A percentile compares a stretch with the other conserved stretches of the same genome.
phyloP scores from a whole-genome alignment of 495 filamentous ascomycete species.

The Penicillium atrosanguineum region DNA sequence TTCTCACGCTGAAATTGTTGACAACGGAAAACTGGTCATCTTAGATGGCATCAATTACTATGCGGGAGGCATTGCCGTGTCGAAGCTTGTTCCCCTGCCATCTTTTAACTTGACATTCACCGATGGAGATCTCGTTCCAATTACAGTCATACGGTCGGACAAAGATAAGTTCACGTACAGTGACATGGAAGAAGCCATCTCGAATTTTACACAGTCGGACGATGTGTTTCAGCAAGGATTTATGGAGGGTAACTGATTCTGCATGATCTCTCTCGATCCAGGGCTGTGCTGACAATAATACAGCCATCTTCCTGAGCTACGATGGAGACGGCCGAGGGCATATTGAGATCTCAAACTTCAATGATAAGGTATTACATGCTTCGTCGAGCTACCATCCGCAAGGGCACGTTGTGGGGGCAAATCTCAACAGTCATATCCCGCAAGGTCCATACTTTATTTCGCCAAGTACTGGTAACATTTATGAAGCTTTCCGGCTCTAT shows the following conservation, averaged over 20 bases:
- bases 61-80: conserved; percentile 22
- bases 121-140: conserved; percentile 30
- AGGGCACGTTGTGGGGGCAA: conserved; percentile 1
- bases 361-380: conserved; percentile 8
- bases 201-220: conserved; percentile 29
- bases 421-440: conserved; percentile 24
- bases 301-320: conserved; percentile 6
- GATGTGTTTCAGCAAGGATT: conserved; percentile 45
- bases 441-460: conserved; percentile 50
- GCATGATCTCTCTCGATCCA: background rate
- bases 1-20: background rate
- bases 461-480: conserved; percentile 32
- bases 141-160: conserved; percentile 37
- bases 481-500: conserved; percentile 41
- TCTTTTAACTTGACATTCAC: conserved; percentile 22
- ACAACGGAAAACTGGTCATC: conserved; percentile 41
- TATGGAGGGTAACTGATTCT: conserved; percentile 24
- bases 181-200: no score
- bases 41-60: conserved; percentile 46
- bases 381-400: conserved; percentile 5
- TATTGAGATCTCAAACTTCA: background rate
- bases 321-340: conserved; percentile 4
- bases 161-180: conserved; percentile 10
- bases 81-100: conserved; percentile 9
- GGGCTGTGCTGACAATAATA: background rate